A percentile compares a stretch with the other conserved stretches of the same genome.
Conservation (phyloP, 164 flowering plant genomes). For the Dillenia turbinata region DNA sequence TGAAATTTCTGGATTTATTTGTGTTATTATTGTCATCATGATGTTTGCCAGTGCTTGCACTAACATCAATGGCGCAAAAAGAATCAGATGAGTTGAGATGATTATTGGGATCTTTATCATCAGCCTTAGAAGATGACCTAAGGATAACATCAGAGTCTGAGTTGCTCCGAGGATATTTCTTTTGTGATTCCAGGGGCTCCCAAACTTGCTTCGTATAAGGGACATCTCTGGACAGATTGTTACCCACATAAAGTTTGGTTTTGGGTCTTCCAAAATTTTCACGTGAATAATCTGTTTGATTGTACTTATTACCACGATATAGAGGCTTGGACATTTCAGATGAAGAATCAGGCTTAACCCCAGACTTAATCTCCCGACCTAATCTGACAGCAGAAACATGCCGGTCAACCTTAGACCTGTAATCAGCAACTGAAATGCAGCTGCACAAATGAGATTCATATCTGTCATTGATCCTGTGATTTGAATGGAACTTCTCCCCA, state of each 20-base stretch:
- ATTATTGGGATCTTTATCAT: constrained; percentile 1
- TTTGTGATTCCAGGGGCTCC: constrained; percentile 78
- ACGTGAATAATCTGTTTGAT: constrained; percentile 33
- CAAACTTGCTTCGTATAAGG: constrained; percentile 64
- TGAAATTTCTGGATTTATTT: constrained; percentile 18
- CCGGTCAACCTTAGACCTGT: constrained; percentile 32
- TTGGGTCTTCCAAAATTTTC: constrained; percentile 52
- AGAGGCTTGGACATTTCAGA: constrained; percentile 51
- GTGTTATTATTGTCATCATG: constrained; percentile 15
- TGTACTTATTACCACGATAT: constrained; percentile 43
- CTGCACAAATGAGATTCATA: constrained; percentile 58
- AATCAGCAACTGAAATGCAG: constrained; percentile 46
- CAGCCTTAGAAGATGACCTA: constrained; percentile 38
- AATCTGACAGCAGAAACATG: constrained; percentile 30
- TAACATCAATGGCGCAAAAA: constrained; percentile 15
- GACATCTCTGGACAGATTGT: constrained; percentile 36
- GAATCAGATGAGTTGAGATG: constrained; percentile 18
- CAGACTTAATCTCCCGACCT: constrained; percentile 41
- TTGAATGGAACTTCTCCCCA: constrained; percentile 49
- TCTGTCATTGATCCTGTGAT: constrained; percentile 48
- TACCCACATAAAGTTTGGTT: constrained; percentile 33
- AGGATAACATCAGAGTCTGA: constrained; percentile 64
- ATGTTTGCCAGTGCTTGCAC: constrained; percentile 12
- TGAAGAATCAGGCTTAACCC: constrained; percentile 37
- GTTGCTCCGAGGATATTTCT: constrained; percentile 55